Evolutionary conservation across 2,329 filamentous ascomycete species (phyloP), one percentile per base, ranked within the genome.

Genomic region (Scorias spongiosa): DNA sequence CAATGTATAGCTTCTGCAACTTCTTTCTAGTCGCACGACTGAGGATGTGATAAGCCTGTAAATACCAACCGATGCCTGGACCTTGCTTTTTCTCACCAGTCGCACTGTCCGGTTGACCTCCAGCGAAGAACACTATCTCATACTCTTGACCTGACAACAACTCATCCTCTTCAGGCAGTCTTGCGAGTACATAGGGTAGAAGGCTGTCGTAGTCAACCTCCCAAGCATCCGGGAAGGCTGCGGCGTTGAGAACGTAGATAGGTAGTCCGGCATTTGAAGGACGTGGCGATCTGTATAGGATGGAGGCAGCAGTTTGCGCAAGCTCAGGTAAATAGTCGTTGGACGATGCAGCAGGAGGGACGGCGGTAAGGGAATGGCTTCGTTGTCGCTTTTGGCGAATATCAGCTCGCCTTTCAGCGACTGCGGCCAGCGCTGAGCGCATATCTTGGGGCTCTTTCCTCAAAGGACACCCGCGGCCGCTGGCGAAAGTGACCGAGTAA

Each of bases 41-140:
- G 42, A 75, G 63, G 47, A 74, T 63, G 52, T 74, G 69, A 56
- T 76, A 76, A 12, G 71, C 71, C 51, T 75, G 71, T 42, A 75
- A 57, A 49, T 72, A 74, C 72, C 72, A 76, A 34, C 69, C 69
- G 64, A 69, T 71, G 20, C 68, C 67, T 1, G 72, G 71, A 1
- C 60, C 60, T 42, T 62, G 63, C 56, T 69, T 72, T 57, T 66
- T 72, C 37, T 59, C 54, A 18, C 46, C 56, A 9, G 65, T 67
- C 11, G 59, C 62, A 40, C 62, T 64, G 40, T 65, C 67, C 40
- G 64, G 63, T 32, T 65, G 65, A 9, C 70, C 71, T n/a, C 71
- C 72, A 4, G 72, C 71, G 51, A 75, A 75, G 58, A 75, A 74
- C 44, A 75, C 61, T 39, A 76, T 66, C 52, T 74, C 72, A 50